Base-by-base conservation (phyloP, 2,329 filamentous ascomycete species). In the Botryosphaeria agaves region DNA sequence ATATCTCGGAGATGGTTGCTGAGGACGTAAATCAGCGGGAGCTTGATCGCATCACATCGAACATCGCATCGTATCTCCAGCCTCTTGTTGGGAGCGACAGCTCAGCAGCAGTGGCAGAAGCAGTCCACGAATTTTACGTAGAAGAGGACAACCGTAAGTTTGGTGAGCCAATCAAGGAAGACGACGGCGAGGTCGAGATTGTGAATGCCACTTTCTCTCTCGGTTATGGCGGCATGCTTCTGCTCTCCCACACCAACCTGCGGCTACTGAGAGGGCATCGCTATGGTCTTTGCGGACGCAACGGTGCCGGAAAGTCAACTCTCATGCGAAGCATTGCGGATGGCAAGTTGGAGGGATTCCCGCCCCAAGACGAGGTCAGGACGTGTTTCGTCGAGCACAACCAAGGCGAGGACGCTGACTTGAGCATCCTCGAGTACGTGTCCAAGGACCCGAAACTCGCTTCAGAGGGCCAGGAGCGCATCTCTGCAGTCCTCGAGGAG, bases 381-480 rank as follows among this genome's bases (percentile, higher is more conserved):
- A 95, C 87, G 7, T 95, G 87, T 59, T 98, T 95, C 49, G 89
- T 98, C 26, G 89, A 98, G 63, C 89, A 98, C 64, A 95, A 95
- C 61, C 87, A 98, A 59, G 89, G 89, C 33, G 89, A 95, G 55
- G 87, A 94, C 56, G 87, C 89, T 20, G 85, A 95, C 38, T 78
- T 95, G 36, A 94, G 76, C 57, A 95, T 98, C 47, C 66, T 95
- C 12, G 80, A 95, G 34, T 98, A 91, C 51, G 80, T 92, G 40
- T 64, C 73, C 38, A 91, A 91, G 57, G 87, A 95, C 46, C 83
- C 84, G 3, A 75, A 79, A 35, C 81, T 95, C 39, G 76, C 76
- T 31, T 69, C 73, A 18, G 77, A 84, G 48, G 83, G 82, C 38
- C 61, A 59, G 25, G 79, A 89, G 42, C 77, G 82, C 39, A 93